Base-by-base conservation (phyloP, 129 eudicot species). In the Mikania micrantha region DNA sequence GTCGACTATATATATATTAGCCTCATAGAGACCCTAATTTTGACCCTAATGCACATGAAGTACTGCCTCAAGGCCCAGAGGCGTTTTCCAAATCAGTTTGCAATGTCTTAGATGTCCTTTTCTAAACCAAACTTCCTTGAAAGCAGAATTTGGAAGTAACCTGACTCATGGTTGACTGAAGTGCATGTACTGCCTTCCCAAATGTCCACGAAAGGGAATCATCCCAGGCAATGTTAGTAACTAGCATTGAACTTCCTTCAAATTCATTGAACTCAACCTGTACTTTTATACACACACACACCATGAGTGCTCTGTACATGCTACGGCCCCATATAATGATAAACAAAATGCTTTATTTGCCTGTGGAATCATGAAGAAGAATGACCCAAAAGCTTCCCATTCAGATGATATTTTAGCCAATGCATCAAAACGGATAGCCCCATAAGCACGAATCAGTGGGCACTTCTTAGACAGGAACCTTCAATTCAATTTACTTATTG, bases 361-460 rank as follows among this genome's bases (percentile, higher is more conserved):
- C 97, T 90, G 99, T 60, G 99, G 99, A 70, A 94, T 86, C 88
- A 90, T 81, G 82, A 94, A 94, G 72, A 79, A 94, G 65, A 94
- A 94, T 58, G 95, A 90, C 34, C 99, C 99, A 76, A 89, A 94
- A 68, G 82, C 84, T 77, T 80, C 81, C 99, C 99, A 94, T 77
- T 94, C 97, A 50, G 87, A 61, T 24, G 97, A 76, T 52, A 85
- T 78, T 20, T 77, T 47, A 66, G 88, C 84, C 78, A 73, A 79
- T 35, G 88, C 86, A 79, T 94, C 99, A 74, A 94, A 94, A 57
- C 99, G 95, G 56, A 94, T 94, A 44, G 90, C 97, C 28, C 99
- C 99, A 72, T 94, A 94, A 77, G 97, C 99, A 64, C 97, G 97
- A 62, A 94, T 85, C 78, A 89, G 42, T 8, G 99, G 97, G 62